Evolutionary conservation across 2,329 filamentous ascomycete species (phyloP), one percentile per base, ranked within the genome.

Genomic region (Nemania serpens): DNA sequence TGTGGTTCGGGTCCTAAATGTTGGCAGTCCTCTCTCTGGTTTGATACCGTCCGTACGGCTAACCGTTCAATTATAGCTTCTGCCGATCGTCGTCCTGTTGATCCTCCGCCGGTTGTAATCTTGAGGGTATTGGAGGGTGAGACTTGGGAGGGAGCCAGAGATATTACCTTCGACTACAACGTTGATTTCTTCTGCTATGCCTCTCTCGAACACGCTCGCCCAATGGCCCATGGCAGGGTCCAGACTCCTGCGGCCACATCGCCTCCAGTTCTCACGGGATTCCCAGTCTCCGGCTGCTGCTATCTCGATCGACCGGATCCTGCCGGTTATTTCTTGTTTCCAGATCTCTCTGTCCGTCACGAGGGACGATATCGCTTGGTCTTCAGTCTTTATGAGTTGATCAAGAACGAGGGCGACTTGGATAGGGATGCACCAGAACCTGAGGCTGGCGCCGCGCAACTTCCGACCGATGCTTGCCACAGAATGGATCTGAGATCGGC

Each of bases 131-230:
- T 88, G 69, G 91, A 97, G 73, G 91, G 89, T 37, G 77, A 81
- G 36, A 79, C 87, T 25, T 81, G 87, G 22, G 82, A 85, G 50
- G 77, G 81, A 53, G 84, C 84, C 57, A 82, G 83, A 72, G 90
- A 93, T 63, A 86, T 93, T 71, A 98, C 95, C 1, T 96, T 96
- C 71, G 85, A 87, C 61, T 96, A 97, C 81, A 94, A 96, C 73
- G 93, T 93, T 73, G 97, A 96, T 77, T 98, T 98, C 84, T 98
- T 99, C 78, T 88, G 98, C 42, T 98, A 92, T 71, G 91, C 93
- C 53, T 97, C 93, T 5, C 83, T 99, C 61, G 93, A 97, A 73
- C 88, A 91, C 69, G 90, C 92, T 29, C 90, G 93, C 39, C 86
- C 88, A 33, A 90, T 97, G 61, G 92, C 92, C 17, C 89, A 92